These are phyloP conservation scores for Psilocybe subaeruginosa DNA, from an alignment of 768 basidiomycete species.

Conservation along the genomic window DNA sequence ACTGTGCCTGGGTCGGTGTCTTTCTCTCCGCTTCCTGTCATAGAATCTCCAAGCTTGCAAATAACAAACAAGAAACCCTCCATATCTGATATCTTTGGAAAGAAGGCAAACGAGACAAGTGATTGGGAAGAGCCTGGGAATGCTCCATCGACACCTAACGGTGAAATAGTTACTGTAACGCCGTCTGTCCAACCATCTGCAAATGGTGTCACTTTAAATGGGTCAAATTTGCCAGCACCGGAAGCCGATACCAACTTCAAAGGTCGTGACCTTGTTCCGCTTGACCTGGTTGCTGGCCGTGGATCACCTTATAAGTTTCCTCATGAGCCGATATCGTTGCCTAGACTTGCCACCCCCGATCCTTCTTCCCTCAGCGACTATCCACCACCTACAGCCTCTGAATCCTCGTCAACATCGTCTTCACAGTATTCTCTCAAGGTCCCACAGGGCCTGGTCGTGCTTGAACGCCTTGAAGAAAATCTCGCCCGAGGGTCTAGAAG, in stretches of 20 bases:
- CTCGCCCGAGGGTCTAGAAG: constrained; percentile 64
- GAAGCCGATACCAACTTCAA: constrained; percentile 39
- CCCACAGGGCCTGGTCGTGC: constrained; percentile 53
- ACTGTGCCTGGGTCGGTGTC: constrained; percentile 27
- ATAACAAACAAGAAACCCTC: constrained; percentile 63
- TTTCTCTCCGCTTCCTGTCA: constrained; percentile 24
- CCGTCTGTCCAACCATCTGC: constrained; percentile 16
- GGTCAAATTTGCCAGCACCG: constrained; percentile 17
- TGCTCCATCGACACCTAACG: constrained; percentile 2
- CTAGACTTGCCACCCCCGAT: constrained; percentile 72
- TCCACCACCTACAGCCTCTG: constrained; percentile 69
- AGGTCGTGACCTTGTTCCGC: constrained; percentile 39
- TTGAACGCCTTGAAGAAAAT: constrained; percentile 74
- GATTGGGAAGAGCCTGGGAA: constrained; percentile 67
- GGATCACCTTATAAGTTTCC: constrained; percentile 43
- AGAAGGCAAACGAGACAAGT: constrained; percentile 58
- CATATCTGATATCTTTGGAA: constrained; percentile 65
- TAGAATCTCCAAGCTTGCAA: constrained; percentile 35
- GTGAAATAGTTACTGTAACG: constrained; percentile 3
- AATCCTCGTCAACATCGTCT: constrained; percentile 72
- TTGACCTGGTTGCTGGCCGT: constrained; percentile 25
- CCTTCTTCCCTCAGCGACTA: constrained; percentile 78
- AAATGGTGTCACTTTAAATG: constrained; percentile 18
- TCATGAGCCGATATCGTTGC: constrained; percentile 48
- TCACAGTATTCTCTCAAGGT: constrained; percentile 62